Base-by-base conservation (phyloP, 2,329 filamentous ascomycete genomes). In the Xylariomycetidae sp. region DNA sequence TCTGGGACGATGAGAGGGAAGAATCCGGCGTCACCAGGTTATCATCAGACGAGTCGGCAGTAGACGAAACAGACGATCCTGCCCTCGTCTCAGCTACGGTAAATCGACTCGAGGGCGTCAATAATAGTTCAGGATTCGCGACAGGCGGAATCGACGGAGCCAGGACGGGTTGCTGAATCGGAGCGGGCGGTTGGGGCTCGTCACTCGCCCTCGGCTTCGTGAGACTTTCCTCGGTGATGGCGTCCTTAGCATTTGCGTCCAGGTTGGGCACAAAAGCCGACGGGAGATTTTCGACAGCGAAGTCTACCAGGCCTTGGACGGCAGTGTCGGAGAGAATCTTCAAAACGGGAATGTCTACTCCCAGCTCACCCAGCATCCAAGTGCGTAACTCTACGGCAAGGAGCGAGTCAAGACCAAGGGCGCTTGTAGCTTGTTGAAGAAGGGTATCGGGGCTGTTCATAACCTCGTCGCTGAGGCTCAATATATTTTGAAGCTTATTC, bases 291-390 rank as follows among this genome's bases (percentile, higher is more conserved):
- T 16, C 16, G 4, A 23, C 15, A 4, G 27, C 32, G 4, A 16
- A 14, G n/a, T 23, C 12, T 5, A 34, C 16, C 14, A 42, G 19
- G 15, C 43, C 40, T 5, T 27, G 30, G 9, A 42, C 22, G 8
- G 43, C 33, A 4, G 30, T 22, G 4, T 41, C 41, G n/a, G 30
- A 27, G 1, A 49, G 33, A 4, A 49, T 37, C 20, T 41, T 37
- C 4, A 49, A 30, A 4, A 45, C 41, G 3, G 46, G 41, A 4
- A 45, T 27, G 16, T 49, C 34, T 12, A 45, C 38, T 5, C 38
- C 13, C 2, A 45, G 18, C 6, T 26, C 31, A 19, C 38, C 40
- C 12, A 43, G 15, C 11, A 45, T 33, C 40, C 42, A 47, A 4
- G 36, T 19, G 4, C 42, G 42, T 12, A 47, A 36, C 16, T 47